A percentile compares a stretch with the other conserved stretches of the same genome.
phyloP scores from a whole-genome alignment of 768 basidiomycete genomes.

The Kwoniella heveanensis region DNA sequence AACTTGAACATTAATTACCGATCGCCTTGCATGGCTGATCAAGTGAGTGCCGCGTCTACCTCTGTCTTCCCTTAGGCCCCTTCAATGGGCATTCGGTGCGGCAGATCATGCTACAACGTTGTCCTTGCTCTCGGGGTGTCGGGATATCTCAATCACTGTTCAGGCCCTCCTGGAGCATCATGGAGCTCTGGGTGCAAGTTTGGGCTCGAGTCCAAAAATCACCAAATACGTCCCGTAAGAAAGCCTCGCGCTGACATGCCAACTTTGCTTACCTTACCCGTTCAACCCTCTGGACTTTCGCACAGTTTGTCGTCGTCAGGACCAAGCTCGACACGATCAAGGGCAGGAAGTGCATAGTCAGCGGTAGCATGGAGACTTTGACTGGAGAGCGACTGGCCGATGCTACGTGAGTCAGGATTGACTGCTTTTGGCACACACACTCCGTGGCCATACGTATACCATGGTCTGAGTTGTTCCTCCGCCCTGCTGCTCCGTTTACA shows the following conservation, averaged over 20 bases:
- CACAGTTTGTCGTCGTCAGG: conserved; percentile 79
- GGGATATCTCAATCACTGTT: too few species aligned
- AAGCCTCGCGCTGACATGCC: not conserved
- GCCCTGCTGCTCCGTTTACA: too few species aligned
- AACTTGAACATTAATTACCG: conserved; percentile 77
- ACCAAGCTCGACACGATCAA: conserved; percentile 67
- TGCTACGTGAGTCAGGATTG: conserved; percentile 74
- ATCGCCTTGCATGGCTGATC: conserved; percentile 85
- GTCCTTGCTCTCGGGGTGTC: too few species aligned
- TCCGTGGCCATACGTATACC: too few species aligned
- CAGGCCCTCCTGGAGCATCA: too few species aligned
- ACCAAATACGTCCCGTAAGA: too few species aligned
- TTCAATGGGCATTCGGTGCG: too few species aligned
- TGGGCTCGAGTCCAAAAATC: too few species aligned
- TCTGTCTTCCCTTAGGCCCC: not conserved
- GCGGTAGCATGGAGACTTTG: conserved; percentile 73
- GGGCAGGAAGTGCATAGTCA: conserved; percentile 76
- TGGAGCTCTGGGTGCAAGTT: too few species aligned
- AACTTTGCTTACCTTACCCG: not conserved
- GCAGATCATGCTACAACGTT: too few species aligned
- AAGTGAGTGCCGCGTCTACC: conserved; percentile 61
- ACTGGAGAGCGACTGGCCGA: conserved; percentile 81
- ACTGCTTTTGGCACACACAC: too few species aligned
- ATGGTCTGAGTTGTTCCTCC: too few species aligned
- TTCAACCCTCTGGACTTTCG: not conserved